These are phyloP conservation scores for Xylariaceae sp. DNA, from an alignment of 2,329 filamentous ascomycete genomes.

Conservation along the genomic window DNA sequence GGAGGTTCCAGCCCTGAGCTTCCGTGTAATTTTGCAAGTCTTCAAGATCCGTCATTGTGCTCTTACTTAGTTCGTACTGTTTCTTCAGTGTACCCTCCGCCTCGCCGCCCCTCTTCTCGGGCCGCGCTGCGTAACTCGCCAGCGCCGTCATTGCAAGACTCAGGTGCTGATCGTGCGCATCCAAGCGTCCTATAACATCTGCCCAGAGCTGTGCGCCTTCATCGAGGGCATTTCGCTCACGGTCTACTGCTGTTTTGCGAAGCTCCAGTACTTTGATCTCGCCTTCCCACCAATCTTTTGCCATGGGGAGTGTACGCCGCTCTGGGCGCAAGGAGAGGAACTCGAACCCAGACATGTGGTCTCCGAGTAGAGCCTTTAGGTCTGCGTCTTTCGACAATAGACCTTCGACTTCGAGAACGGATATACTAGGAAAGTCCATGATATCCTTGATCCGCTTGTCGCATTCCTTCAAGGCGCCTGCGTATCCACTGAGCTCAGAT, in stretches of 20 bases:
- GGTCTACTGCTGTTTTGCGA: slow-evolving; percentile 54
- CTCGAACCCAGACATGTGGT: slow-evolving; percentile 42
- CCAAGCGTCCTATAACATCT: slow-evolving; percentile 56
- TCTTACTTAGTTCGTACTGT: slow-evolving; percentile 56
- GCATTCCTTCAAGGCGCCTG: slow-evolving; percentile 62
- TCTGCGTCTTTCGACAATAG: slow-evolving; percentile 27
- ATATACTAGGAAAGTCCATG: slow-evolving; percentile 55
- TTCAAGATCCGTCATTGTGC: slow-evolving; percentile 54
- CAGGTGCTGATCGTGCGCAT: slow-evolving; percentile 57
- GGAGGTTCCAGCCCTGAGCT: slow-evolving; percentile 66
- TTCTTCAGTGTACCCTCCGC: slow-evolving; percentile 40
- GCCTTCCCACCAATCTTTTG: slow-evolving; percentile 66
- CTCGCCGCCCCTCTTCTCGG: slow-evolving; percentile 17
- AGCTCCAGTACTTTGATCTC: slow-evolving; percentile 57
- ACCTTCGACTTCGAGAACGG: slow-evolving; percentile 50
- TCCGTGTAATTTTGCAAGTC: slow-evolving; percentile 55
- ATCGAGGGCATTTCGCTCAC: slow-evolving; percentile 63
- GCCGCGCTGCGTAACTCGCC: slow-evolving; percentile 20
- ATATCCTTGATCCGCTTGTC: slow-evolving; percentile 61
- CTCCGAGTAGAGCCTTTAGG: slow-evolving; percentile 17
- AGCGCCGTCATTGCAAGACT: slow-evolving; percentile 17
- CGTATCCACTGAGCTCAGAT: slow-evolving; percentile 70
- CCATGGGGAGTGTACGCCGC: slow-evolving; percentile 67
- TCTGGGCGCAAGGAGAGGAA: slow-evolving; percentile 62
- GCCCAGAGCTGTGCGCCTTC: slow-evolving; percentile 68